Conservation (phyloP, 352 stramenopile genomes). For the Phytophthora fragariae region DNA sequence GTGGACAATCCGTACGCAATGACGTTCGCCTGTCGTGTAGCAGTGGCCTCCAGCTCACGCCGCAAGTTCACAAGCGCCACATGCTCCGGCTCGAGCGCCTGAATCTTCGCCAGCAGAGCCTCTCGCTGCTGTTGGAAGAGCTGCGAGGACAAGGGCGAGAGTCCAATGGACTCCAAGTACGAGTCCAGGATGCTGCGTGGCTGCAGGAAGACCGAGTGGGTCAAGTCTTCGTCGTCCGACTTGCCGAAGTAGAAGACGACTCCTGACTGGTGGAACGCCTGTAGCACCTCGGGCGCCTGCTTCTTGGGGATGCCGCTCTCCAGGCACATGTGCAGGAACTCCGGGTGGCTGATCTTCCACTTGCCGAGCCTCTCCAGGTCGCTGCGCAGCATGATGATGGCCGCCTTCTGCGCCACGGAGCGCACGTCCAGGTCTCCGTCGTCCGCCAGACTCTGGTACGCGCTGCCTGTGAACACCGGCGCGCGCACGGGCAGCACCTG, state of each 20-base stretch:
- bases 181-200: slow-evolving; percentile 81
- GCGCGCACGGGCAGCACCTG: slow-evolving; percentile 75
- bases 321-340: slow-evolving; percentile 75
- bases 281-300: slow-evolving; percentile 77
- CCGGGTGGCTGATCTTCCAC: slow-evolving; percentile 79
- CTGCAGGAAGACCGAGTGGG: slow-evolving; percentile 60
- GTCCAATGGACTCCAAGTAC: slow-evolving; percentile 79
- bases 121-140: slow-evolving; percentile 76
- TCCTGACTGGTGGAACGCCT: slow-evolving; percentile 78
- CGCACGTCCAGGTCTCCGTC: slow-evolving; percentile 84
- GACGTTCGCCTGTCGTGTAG: slow-evolving; percentile 65
- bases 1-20: slow-evolving; percentile 66
- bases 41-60: slow-evolving; percentile 65
- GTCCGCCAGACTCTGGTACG: slow-evolving; percentile 77
- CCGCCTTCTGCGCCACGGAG: slow-evolving; percentile 79
- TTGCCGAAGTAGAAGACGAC: slow-evolving; percentile 87
- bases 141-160: slow-evolving; percentile 73
- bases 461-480: slow-evolving; percentile 75
- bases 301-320: slow-evolving; percentile 87
- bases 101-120: slow-evolving; percentile 70
- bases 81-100: slow-evolving; percentile 72
- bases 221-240: slow-evolving; percentile 29
- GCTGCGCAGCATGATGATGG: slow-evolving; percentile 79
- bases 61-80: slow-evolving; percentile 69
- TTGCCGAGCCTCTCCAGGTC: slow-evolving; percentile 75